Evolutionary conservation across 2,329 filamentous ascomycete genomes (phyloP), one percentile per base, ranked within the genome.

Genomic region (Alternaria arborescens): DNA sequence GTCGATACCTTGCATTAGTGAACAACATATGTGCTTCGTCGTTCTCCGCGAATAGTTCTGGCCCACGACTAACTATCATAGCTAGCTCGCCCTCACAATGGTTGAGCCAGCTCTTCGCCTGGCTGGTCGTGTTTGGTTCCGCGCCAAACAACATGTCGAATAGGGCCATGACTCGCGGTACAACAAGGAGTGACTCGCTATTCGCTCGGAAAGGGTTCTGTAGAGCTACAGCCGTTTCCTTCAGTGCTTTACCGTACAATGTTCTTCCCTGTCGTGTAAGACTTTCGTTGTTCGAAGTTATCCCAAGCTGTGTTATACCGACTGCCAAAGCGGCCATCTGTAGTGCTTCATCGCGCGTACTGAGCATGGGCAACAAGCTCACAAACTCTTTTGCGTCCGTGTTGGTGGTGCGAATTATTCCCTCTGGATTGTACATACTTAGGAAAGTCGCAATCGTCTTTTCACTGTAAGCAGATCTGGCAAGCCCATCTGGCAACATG

Each of bases 71-170:
- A 8, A 66, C 42, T 22, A 73, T 63, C 52, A 76, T 55, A 4
- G 70, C 66, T 38, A 71, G 44, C 32, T 75, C 72, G 1, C 73
- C 74, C 26, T 71, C 62, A 7, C 69, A 69, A 56, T 76, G 74
- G 24, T 65, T 73, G 28, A 70, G 57, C 73, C 72, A 76, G 50
- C 71, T 72, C 16, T 65, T 59, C 3, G 69, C 72, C 50, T 75
- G 74, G 12, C 58, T 57, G 8, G 40, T 30, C 1, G 63, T 50
- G n/a, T 69, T 54, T 26, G 42, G 56, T 24, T 74, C 69, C 22
- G 65, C 66, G n/a, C 72, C 71, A 41, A 71, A 75, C n/a, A 76
- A 38, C 3, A 77, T 72, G 54, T 71, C 71, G 46, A 71, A 75
- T 6, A 73, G 46, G 11, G 56, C 70, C 61, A 64, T 67, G 32